These are phyloP conservation scores for Rhododendron vialii DNA, from an alignment of 148 eudicot genomes.

Conservation along the genomic window DNA sequence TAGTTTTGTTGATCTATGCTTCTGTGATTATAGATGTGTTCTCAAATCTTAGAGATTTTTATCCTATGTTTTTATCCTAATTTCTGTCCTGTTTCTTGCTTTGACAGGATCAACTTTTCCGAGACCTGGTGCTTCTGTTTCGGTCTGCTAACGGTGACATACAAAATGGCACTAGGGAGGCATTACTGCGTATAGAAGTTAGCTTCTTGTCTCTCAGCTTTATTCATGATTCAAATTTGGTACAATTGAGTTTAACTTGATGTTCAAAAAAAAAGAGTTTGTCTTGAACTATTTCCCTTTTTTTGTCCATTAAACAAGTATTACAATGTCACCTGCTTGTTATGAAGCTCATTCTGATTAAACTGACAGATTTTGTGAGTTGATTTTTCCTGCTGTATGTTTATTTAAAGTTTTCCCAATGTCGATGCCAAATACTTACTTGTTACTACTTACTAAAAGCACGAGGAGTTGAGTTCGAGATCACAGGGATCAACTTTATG, in stretches of 20 bases:
- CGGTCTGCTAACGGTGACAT: conserved; percentile 46
- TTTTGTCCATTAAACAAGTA: not conserved
- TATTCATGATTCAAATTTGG: not conserved
- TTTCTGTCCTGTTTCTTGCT: not conserved
- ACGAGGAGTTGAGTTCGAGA: not conserved
- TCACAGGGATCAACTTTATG: not conserved
- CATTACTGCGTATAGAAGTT: conserved; percentile 63
- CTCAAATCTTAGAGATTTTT: not conserved
- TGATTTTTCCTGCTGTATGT: not conserved
- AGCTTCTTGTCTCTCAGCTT: conserved; percentile 9
- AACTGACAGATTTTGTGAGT: not conserved
- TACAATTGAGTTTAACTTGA: not conserved
- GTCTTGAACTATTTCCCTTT: not conserved
- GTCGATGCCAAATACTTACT: not conserved
- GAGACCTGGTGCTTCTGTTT: conserved; percentile 52
- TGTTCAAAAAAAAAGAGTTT: too few species aligned
- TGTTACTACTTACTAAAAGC: not conserved
- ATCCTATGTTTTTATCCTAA: not conserved
- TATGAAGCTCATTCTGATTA: not conserved
- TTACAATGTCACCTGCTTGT: not conserved
- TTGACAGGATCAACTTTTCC: conserved; percentile 55
- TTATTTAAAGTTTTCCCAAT: not conserved
- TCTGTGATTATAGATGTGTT: not conserved
- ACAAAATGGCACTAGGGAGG: conserved; percentile 61
- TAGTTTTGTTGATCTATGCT: not conserved